Evolutionary conservation across 2,329 filamentous ascomycete species (phyloP), one percentile per base, ranked within the genome.

Genomic region (Amesomyces nigricolor): DNA sequence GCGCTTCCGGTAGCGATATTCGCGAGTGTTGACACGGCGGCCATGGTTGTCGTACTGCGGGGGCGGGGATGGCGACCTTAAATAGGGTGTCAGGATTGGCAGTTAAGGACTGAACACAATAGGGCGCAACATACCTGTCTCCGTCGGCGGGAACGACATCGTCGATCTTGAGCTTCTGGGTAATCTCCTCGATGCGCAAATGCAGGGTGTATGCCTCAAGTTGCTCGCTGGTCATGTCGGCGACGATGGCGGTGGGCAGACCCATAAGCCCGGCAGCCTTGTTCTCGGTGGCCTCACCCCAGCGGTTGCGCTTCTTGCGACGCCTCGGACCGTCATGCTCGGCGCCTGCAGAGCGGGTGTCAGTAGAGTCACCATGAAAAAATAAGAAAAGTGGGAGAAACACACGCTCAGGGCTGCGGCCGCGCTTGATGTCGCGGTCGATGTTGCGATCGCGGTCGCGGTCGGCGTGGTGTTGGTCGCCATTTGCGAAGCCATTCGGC

Each of bases 31-130:
- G 76, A 97, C 90, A 91, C 94, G 94, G 66, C 92, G 89, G 78
- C 94, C 94, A 69, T 96, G 95, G 78, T 99, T 99, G 75, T 99
- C 94, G 77, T 99, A 99, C 74, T 97, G 92, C 10, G 94, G 94
- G 35, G 94, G 81, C 38, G 94, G 94, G 58, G 94, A 99, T 17
- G 92, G 92, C 56, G 94, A 99, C 75, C 94, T 96, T 19, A 16
- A 26, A 61, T 22, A 51, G 56, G 47, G 37, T 46, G 62, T 66
- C 58, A 56, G 62, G 58, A 38, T 62, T 47, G 42, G 37, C 19
- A 22, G 35, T 26, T 38, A 7, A 16, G 6, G n/a, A 38, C 5
- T 26, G 26, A 47, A n/a, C 55, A 47, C 29, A 13, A 45, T 44
- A 42, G 52, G 44, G 54, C 38, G 1, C 37, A 54, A 76, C 87